Conservation (phyloP, 2,329 filamentous ascomycete genomes). For the Juglanconis juglandina region DNA sequence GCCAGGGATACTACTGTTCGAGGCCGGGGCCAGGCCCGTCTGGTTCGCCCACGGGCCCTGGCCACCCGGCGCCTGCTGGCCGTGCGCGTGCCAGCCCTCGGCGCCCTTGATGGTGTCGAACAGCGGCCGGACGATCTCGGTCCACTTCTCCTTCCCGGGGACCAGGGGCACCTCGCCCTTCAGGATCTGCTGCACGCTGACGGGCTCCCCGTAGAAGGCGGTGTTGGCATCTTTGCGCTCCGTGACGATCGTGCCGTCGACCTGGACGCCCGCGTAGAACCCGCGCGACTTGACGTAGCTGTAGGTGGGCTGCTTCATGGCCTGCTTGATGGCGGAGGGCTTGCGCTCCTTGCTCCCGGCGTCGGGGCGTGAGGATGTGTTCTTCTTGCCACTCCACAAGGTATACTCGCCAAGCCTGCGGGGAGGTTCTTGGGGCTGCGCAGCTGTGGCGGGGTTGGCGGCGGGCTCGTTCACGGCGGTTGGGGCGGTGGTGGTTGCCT, state of each 20-base stretch:
- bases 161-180: conserved; percentile 37
- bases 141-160: conserved; percentile 28
- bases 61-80: conserved; percentile 1
- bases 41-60: conserved; percentile 10
- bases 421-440: not conserved
- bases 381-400: not conserved
- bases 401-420: conserved; percentile 31
- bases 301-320: conserved; percentile 43
- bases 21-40: not conserved
- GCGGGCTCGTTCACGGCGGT: conserved; percentile 44
- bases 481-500: conserved; percentile 8
- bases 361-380: conserved; percentile 1
- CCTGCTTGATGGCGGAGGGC: conserved; percentile 26
- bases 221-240: conserved; percentile 87
- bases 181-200: conserved; percentile 46
- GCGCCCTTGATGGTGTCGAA: conserved; percentile 34
- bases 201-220: conserved; percentile 70
- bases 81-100: conserved; percentile 27
- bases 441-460: not conserved
- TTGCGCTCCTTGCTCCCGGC: conserved; percentile 19
- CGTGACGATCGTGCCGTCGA: conserved; percentile 83
- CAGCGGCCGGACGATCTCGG: conserved; percentile 29
- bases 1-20: not conserved
- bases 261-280: conserved; percentile 80
- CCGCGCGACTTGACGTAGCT: conserved; percentile 84